Evolutionary conservation across 345 rosid species (phyloP), one percentile per base, ranked within the genome.

Genomic region (Salix suchowensis): DNA sequence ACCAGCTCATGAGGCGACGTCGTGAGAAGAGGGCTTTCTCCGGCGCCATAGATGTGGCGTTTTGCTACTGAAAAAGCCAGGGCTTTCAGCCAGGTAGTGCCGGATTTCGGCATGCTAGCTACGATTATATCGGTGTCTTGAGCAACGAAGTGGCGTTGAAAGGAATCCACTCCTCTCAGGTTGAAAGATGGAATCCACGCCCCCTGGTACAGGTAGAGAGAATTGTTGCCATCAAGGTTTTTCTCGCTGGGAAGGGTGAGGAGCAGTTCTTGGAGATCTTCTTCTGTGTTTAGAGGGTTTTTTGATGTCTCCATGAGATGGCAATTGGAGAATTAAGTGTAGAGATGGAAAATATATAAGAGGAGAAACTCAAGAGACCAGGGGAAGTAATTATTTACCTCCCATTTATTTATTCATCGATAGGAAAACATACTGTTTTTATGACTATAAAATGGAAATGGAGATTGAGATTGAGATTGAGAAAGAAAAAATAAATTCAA

Each of bases 161-260:
- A 84, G 39, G 83, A 80, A 7, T 68, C 11, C 15, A 90, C 83
- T 48, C 95, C 83, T 79, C 89, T 88, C 67, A 94, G 88, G 81
- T 90, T 86, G 30, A 78, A 79, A 28, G 90, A 66, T 58, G 88
- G 94, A 84, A 92, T 90, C 98, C 97, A 94, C 71, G 88, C 92
- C 0, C 89, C 91, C 82, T 91, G 92, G 77, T 84, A 89, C 21
- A 77, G 48, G 54, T 89, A 89, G 66, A 90, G 77, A 78, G 80
- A 80, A 21, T 44, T 44, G 12, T 81, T 83, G 65, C 94, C 88
- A 78, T 92, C 80, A 92, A 94, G 90, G 5, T 94, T 94, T 77
- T 75, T 86, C 71, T 88, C 90, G 48, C 40, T 85, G 0, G 92
- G 98, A 71, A 91, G 90, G 71, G 89, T 73, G 32, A 74, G 85